A percentile compares a stretch with the other conserved stretches of the same genome.
Conservation (phyloP, 2,329 filamentous ascomycete genomes). For the Cercospora sp. region DNA sequence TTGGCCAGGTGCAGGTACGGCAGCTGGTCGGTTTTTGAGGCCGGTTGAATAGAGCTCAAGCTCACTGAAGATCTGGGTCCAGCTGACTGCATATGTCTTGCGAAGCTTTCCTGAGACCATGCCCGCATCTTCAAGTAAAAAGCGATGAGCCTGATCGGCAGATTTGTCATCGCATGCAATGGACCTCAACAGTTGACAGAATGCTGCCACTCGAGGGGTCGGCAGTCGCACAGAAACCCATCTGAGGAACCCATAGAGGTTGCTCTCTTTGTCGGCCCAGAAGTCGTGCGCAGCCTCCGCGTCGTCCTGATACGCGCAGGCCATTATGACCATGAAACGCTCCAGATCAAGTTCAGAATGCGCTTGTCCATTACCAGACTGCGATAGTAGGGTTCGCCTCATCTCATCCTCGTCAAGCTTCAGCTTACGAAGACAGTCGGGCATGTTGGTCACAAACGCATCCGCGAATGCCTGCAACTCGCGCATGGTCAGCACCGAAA, state of each 20-base stretch:
- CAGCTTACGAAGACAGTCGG: conserved; percentile 82
- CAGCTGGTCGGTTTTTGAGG: conserved; percentile 69
- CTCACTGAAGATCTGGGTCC: conserved; percentile 89
- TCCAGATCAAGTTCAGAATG: conserved; percentile 65
- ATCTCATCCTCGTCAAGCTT: conserved; percentile 90
- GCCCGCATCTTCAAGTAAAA: conserved; percentile 81
- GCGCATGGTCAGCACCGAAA: conserved; percentile 72
- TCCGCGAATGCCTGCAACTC: conserved; percentile 87
- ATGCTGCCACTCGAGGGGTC: conserved; percentile 91
- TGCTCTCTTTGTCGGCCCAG: conserved; percentile 89
- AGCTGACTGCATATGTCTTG: conserved; percentile 81
- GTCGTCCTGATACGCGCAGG: conserved; percentile 84
- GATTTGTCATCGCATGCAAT: conserved; percentile 81
- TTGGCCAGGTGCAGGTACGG: conserved; percentile 56
- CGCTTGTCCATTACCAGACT: conserved; percentile 29
- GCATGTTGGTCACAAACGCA: conserved; percentile 91
- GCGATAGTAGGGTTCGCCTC: conserved; percentile 52
- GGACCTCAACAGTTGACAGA: conserved; percentile 92
- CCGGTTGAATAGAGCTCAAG: conserved; percentile 79
- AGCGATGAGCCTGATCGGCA: conserved; percentile 81
- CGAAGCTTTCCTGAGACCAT: conserved; percentile 64
- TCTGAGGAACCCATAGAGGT: conserved; percentile 89
- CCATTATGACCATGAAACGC: conserved; percentile 86
- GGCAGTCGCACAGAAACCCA: conserved; percentile 96
- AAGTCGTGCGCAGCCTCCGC: conserved; percentile 83